Evolutionary conservation across 345 rosid species (phyloP).

Genomic region (Excoecaria agallocha): DNA sequence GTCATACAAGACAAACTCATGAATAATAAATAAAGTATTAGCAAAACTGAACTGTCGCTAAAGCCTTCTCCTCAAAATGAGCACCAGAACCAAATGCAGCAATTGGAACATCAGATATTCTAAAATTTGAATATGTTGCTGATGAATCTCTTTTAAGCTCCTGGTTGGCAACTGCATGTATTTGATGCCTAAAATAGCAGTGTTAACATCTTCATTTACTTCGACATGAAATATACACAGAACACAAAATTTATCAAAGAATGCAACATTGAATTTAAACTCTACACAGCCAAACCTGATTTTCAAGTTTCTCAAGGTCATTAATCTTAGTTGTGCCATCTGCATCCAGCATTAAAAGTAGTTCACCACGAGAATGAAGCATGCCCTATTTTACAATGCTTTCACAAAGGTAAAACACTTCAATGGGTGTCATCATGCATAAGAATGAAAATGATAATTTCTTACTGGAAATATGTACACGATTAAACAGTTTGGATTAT

Average conservation of each 20-base stretch:
- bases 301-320: too few relatives aligned
- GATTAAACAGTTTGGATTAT: too few relatives aligned
- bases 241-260: background rate
- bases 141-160: conserved; percentile 51
- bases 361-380: too few relatives aligned
- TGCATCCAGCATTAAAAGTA: too few relatives aligned
- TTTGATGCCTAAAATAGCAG: conserved; percentile 39
- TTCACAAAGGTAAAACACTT: too few relatives aligned
- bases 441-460: too few relatives aligned
- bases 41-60: conserved; percentile 73
- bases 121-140: conserved; percentile 35
- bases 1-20: background rate
- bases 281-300: conserved; percentile 22
- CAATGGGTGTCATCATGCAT: too few relatives aligned
- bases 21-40: too few relatives aligned
- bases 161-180: conserved; percentile 64
- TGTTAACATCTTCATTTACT: too few relatives aligned
- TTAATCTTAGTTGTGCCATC: too few relatives aligned
- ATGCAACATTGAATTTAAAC: background rate
- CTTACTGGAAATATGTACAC: too few relatives aligned
- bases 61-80: conserved; percentile 93
- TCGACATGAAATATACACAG: background rate
- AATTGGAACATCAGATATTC: conserved; percentile 67
- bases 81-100: conserved; percentile 98
- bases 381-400: too few relatives aligned